Evolutionary conservation across 805 yeast genomes (phyloP), one percentile per base, ranked within the genome.

Genomic region (Saccharomyces paradoxus): DNA sequence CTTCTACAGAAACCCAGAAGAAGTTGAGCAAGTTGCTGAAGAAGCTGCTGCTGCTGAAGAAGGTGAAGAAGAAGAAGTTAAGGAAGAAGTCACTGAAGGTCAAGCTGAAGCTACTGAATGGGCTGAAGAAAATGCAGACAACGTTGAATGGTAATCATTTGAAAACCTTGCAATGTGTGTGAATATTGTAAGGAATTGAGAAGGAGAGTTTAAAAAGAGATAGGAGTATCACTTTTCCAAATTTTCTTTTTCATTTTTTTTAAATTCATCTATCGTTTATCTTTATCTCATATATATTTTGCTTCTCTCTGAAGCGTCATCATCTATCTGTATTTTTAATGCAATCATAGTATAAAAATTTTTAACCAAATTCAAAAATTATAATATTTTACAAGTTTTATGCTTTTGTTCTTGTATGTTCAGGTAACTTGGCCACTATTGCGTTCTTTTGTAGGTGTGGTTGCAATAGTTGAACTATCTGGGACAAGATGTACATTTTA

Each of bases 1-100:
- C 90, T 91, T 91, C 90, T 91, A 91, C 96, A 91, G 98, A 85
- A 96, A 91, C 81, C 97, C 98, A 74, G 97, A 90, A 82, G 98
- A 92, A 81, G 87, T 86, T 77, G 96, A 88, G 80, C 77, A 76
- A 70, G 81, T 77, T 65, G 81, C 76, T 67, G 81, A 80, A 67
- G 86, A 81, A 71, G 84, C 77, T 68, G 79, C 75, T 64, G 79
- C 75, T 64, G 89, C 80, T 76, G 84, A 85, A 82, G 84, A 83
- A 68, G 79, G 78, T 67, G 79, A 76, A 67, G 78, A 76, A 69
- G 80, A 82, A 66, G 81, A 77, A 66, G 89, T 83, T 71, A 87
- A 83, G 80, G 85, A 84, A 79, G 87, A 86, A 73, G 89, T 85
- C 73, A 77, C 81, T 54, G 77, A 82, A 69, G 88, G 82, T 69